Percentiles rank a stretch among this genome's conserved stretches.
These are phyloP conservation scores for Hemisphaericaspora subhashii DNA, from an alignment of 1,139 yeast genomes.

Conservation along the genomic window DNA sequence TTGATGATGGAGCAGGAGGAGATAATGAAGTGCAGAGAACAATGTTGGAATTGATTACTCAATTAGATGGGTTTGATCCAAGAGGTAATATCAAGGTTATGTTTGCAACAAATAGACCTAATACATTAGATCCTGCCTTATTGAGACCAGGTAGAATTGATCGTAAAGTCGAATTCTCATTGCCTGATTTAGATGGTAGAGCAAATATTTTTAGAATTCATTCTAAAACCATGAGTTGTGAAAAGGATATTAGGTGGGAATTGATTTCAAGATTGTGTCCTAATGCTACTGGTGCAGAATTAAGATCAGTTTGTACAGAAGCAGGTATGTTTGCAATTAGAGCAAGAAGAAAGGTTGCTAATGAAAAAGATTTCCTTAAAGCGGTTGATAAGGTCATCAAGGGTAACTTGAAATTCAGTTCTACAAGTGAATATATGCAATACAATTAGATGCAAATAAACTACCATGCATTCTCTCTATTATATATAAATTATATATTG, in stretches of 20 bases:
- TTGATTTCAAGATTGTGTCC: slow-evolving; percentile 95
- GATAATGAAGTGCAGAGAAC: slow-evolving; percentile 99
- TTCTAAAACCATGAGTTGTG: slow-evolving; percentile 95
- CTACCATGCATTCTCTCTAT: background rate
- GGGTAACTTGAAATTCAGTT: slow-evolving; percentile 96
- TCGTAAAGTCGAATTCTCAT: slow-evolving; percentile 93
- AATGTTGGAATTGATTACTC: slow-evolving; percentile 96
- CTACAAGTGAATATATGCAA: slow-evolving; percentile 97
- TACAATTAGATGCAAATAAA: slow-evolving; percentile 48
- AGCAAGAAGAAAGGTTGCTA: slow-evolving; percentile 96
- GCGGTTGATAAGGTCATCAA: slow-evolving; percentile 98
- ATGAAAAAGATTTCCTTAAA: slow-evolving; percentile 93
- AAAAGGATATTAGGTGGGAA: slow-evolving; percentile 97
- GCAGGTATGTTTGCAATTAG: slow-evolving; percentile 99
- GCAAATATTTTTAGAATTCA: slow-evolving; percentile 97
- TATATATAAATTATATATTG: background rate
- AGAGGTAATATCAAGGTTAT: slow-evolving; percentile 97
- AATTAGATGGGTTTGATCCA: slow-evolving; percentile 96
- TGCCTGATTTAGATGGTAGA: slow-evolving; percentile 96
- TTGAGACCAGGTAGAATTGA: slow-evolving; percentile 98
- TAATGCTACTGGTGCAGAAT: slow-evolving; percentile 97
- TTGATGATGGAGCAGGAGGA: slow-evolving; percentile 99
- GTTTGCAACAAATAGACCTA: slow-evolving; percentile 99
- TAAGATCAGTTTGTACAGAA: slow-evolving; percentile 94
- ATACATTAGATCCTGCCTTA: slow-evolving; percentile 95